Evolutionary conservation across 2,329 filamentous ascomycete genomes (phyloP).

Genomic region (Blumeriella jaapii): DNA sequence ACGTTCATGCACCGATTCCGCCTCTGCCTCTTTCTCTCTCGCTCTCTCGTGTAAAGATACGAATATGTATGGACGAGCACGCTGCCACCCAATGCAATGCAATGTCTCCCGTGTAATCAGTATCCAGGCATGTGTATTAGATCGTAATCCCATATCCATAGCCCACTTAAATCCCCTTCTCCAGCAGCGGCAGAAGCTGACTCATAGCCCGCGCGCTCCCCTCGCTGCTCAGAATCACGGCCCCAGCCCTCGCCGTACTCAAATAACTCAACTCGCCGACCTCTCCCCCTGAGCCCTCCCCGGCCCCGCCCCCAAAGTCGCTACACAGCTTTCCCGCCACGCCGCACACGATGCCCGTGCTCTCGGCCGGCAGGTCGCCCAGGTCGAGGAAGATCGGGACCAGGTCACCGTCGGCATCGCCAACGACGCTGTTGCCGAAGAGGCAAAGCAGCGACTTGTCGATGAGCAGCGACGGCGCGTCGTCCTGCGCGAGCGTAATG

Average conservation of each 20-base stretch:
- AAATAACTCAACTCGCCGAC: slow-evolving; percentile 69
- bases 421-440: slow-evolving; percentile 65
- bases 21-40: too few relatives aligned
- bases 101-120: too few relatives aligned
- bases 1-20: too few relatives aligned
- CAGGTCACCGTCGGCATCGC: slow-evolving; percentile 58
- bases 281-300: slow-evolving; percentile 37
- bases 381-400: slow-evolving; percentile 86
- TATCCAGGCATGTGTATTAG: too few relatives aligned
- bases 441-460: slow-evolving; percentile 55
- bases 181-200: slow-evolving; percentile 43
- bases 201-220: slow-evolving; percentile 64
- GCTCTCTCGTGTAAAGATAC: too few relatives aligned
- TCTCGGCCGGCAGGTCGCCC: slow-evolving; percentile 67
- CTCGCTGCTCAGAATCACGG: slow-evolving; percentile 71
- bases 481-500: slow-evolving; percentile 59
- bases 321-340: slow-evolving; percentile 63
- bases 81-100: too few relatives aligned
- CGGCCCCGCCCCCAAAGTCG: slow-evolving; percentile 39
- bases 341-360: slow-evolving; percentile 89
- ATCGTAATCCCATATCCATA: too few relatives aligned
- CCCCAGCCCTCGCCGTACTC: slow-evolving; percentile 77
- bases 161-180: too few relatives aligned
- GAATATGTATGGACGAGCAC: too few relatives aligned
- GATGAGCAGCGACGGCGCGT: slow-evolving; percentile 61